Evolutionary conservation across 148 eudicot species (phyloP).

Genomic region (Spergularia bocconei): DNA sequence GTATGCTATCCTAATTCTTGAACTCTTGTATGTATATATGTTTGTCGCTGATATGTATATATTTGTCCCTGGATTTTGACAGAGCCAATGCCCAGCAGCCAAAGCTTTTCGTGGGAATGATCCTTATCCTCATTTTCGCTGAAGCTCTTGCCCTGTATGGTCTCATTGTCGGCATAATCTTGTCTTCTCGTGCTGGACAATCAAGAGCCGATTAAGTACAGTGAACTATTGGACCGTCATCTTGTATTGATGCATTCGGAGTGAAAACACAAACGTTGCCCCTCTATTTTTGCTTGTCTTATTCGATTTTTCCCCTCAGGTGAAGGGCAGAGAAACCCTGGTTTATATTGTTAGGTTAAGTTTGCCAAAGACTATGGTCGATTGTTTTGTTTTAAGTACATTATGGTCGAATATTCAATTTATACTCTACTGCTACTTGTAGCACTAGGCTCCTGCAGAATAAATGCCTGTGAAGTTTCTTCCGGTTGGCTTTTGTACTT

Average conservation of each 20-base stretch:
- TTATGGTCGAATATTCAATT: conserved; percentile 22
- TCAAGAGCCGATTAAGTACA: conserved; percentile 50
- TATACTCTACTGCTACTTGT: conserved; percentile 27
- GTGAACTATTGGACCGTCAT: conserved; percentile 5
- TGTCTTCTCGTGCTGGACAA: conserved; percentile 61
- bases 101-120: conserved; percentile 54
- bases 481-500: not conserved
- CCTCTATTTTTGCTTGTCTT: conserved; percentile 21
- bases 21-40: not conserved
- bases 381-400: conserved; percentile 15
- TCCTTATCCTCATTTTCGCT: conserved; percentile 56
- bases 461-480: conserved; percentile 27
- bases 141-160: conserved; percentile 59
- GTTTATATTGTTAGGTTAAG: conserved; percentile 30
- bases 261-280: conserved; percentile 17
- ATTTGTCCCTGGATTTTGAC: conserved; percentile 11
- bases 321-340: conserved; percentile 30
- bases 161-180: conserved; percentile 57
- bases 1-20: not conserved
- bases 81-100: conserved; percentile 60
- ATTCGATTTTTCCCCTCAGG: conserved; percentile 24
- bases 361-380: conserved; percentile 15
- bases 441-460: conserved; percentile 26
- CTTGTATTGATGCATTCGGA: conserved; percentile 19
- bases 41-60: not conserved